Evolutionary conservation across 768 basidiomycete species (phyloP), one percentile per base, ranked within the genome.

Genomic region (Polyporus arcularius): DNA sequence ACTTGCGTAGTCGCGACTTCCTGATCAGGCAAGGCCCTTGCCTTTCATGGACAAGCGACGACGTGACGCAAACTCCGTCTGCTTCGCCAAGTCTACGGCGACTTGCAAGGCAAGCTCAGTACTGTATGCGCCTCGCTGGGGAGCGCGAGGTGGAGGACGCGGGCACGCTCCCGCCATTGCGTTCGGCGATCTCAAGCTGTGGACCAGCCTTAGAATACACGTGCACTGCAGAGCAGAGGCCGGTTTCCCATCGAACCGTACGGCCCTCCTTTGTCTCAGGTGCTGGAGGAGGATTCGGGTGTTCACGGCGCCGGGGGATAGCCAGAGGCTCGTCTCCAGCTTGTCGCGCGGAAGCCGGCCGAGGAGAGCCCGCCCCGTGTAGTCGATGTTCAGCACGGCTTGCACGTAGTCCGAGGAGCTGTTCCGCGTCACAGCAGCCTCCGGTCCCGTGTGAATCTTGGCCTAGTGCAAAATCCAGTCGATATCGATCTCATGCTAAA

Each of bases 381-480:
- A 63, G 16, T 31, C 53, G 41, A 26, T n/a, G 1, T 40, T n/a
- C 32, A 60, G 15, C 8, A 63, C 18, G 32, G 26, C 28, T 16
- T 55, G 38, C 15, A 58, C 53, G 32, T 32, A 41, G 60, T 61
- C 60, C 14, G 54, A 43, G 16, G 14, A 26, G 3, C 28, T n/a
- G 48, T 63, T 55, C 15, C 53, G 47, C 30, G 2, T 2, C 40
- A 51, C 38, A 8, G 53, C 42, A n/a, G 54, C 56, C 9, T 63
- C 59, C 4, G 57, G 45, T 4, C 50, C 53, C 15, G 55, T 48
- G 43, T 65, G 57, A 14, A 60, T 66, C 14, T 21, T 16, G 1
- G 53, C 65, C 68, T 66, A 69, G 58, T 69, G 66, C 47, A 59
- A 41, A 26, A 64, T 60, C 11, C 78, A 75, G 0, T 75, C 21